Evolutionary conservation across 2,329 filamentous ascomycete genomes (phyloP).

Genomic region (Zasmidium cellare): DNA sequence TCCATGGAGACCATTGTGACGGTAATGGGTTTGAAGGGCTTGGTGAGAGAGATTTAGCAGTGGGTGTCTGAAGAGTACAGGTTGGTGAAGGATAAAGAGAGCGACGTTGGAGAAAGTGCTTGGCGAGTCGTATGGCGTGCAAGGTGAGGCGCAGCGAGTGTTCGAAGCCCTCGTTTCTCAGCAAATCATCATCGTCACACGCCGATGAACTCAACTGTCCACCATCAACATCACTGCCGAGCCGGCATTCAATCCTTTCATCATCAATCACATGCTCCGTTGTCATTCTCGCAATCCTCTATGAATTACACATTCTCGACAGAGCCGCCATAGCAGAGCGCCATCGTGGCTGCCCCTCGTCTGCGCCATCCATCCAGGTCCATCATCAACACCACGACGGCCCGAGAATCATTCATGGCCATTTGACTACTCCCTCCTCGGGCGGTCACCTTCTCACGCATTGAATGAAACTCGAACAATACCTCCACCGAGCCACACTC

Average conservation of each 20-base stretch:
- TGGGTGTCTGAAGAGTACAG: background rate
- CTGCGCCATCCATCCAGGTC: too few species aligned
- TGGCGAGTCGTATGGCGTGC: background rate
- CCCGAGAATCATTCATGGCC: too few species aligned
- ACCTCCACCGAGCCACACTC: too few species aligned
- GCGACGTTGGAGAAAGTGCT: background rate
- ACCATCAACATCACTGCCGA: background rate
- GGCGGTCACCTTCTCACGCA: too few species aligned
- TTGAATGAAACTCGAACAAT: too few species aligned
- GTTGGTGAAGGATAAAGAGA: background rate
- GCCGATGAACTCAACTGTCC: background rate
- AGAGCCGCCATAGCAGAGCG: too few species aligned
- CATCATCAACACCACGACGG: too few species aligned
- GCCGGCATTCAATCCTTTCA: background rate
- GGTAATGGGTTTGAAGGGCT: background rate
- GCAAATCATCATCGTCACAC: background rate
- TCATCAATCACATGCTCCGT: background rate
- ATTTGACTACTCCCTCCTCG: too few species aligned
- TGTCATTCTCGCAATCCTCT: too few species aligned
- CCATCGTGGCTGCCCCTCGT: too few species aligned
- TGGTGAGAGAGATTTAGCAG: background rate
- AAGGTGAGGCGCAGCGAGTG: background rate
- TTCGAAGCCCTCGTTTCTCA: background rate
- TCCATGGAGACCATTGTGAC: conserved; percentile 36
- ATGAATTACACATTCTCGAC: too few species aligned